A percentile compares a stretch with the other conserved stretches of the same genome.
Conservation (phyloP, 805 yeast species). For the Yamadazyma laniorum region DNA sequence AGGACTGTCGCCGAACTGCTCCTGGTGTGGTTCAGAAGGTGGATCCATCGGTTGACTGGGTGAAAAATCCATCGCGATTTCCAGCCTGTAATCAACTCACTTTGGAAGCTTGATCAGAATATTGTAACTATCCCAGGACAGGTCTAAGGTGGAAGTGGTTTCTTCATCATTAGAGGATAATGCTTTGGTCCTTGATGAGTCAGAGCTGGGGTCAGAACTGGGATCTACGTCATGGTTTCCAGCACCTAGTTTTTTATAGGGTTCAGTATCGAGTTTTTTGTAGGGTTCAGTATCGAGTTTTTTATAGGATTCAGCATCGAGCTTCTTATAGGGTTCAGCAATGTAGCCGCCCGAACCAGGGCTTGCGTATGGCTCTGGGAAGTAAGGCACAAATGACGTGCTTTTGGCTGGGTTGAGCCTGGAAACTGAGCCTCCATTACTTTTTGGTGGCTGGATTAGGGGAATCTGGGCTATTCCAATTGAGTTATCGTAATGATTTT, state of each 20-base stretch:
- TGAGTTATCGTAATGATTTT: neutral
- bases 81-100: no score
- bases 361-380: neutral
- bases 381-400: neutral
- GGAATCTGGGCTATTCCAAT: no score
- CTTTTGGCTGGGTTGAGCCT: neutral
- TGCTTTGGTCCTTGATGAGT: neutral
- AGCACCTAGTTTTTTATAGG: no score
- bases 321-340: neutral
- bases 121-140: conserved; percentile 21
- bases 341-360: neutral
- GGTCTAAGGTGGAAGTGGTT: conserved; percentile 16
- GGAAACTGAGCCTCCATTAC: neutral
- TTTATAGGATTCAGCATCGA: no score
- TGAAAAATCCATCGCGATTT: no score
- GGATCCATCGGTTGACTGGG: no score
- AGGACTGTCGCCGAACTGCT: no score
- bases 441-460: neutral
- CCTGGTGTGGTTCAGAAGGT: no score
- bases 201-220: neutral
- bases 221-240: neutral
- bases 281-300: no score
- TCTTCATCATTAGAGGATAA: conserved; percentile 9
- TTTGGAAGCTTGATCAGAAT: conserved; percentile 29
- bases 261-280: no score